Percentiles rank a stretch among this genome's conserved stretches.
phyloP scores from a whole-genome alignment of 345 rosid genomes.

The Salix arbutifolia region DNA sequence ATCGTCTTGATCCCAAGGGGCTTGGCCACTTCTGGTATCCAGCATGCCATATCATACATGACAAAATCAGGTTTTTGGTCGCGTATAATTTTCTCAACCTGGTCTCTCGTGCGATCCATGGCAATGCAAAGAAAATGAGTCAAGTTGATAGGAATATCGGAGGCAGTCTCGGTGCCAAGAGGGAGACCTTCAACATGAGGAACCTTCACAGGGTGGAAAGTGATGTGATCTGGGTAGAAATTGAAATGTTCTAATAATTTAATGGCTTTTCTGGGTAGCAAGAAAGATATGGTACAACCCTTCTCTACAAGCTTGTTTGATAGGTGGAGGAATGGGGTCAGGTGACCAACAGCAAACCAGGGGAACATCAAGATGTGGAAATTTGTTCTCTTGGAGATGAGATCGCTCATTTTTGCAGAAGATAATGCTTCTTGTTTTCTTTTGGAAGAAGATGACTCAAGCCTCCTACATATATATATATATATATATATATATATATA shows the following conservation, averaged over 20 bases:
- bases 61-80: constrained; percentile 41
- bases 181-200: constrained; percentile 63
- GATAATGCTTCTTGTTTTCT: no score
- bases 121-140: constrained; percentile 48
- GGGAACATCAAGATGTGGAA: constrained; percentile 54
- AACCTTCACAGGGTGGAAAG: constrained; percentile 32
- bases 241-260: constrained; percentile 32
- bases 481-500: no score
- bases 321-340: constrained; percentile 57
- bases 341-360: constrained; percentile 58
- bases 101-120: constrained; percentile 53
- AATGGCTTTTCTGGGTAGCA: constrained; percentile 42
- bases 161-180: constrained; percentile 58
- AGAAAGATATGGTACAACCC: constrained; percentile 46
- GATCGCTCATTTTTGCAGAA: not conserved
- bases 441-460: no score
- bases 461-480: no score
- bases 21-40: constrained; percentile 54
- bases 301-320: constrained; percentile 49
- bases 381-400: constrained; percentile 1
- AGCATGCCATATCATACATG: constrained; percentile 49
- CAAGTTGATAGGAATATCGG: constrained; percentile 50
- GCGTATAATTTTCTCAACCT: constrained; percentile 37
- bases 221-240: constrained; percentile 34
- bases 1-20: constrained; percentile 53